Conservation (phyloP, 2,329 filamentous ascomycete genomes). For the Nothophaeocryptopus gaeumannii region DNA sequence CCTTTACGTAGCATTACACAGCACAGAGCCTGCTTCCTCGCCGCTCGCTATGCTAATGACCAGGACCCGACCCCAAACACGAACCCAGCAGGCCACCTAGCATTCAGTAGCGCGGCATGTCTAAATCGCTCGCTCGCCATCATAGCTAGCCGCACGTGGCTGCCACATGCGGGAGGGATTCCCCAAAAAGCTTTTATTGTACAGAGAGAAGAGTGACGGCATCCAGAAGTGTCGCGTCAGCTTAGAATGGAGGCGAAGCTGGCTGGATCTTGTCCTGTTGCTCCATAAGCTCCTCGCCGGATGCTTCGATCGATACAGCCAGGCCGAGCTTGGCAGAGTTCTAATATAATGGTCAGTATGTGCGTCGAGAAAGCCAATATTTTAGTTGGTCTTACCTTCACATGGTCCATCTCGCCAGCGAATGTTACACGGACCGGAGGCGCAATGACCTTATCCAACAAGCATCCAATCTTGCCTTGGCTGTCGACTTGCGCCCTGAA, state of each 20-base stretch:
- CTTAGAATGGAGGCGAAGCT: constrained; percentile 39
- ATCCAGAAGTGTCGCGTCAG: constrained; percentile 1
- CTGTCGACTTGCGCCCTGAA: constrained; percentile 97
- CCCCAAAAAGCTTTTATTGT: constrained; percentile 20
- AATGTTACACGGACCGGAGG: constrained; percentile 92
- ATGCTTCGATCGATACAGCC: constrained; percentile 85
- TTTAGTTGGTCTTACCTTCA: constrained; percentile 66
- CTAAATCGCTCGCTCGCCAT: constrained; percentile 2
- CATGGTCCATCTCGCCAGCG: constrained; percentile 93
- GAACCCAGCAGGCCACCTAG: too few relatives aligned
- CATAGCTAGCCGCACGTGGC: constrained; percentile 19
- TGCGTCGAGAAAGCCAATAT: background rate
- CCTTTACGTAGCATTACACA: constrained; percentile 19
- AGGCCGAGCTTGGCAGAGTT: constrained; percentile 93
- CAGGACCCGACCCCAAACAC: background rate
- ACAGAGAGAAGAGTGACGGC: constrained; percentile 24
- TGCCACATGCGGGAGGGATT: constrained; percentile 7
- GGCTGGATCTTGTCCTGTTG: constrained; percentile 60
- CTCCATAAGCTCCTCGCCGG: constrained; percentile 80
- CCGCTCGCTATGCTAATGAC: constrained; percentile 16
- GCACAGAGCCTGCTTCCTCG: constrained; percentile 11
- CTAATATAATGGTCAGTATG: constrained; percentile 48
- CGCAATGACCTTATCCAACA: constrained; percentile 93
- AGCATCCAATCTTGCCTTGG: constrained; percentile 84
- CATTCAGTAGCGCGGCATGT: background rate